Evolutionary conservation across 2,329 filamentous ascomycete species (phyloP).

Genomic region (Pseudogymnoascus sp.): DNA sequence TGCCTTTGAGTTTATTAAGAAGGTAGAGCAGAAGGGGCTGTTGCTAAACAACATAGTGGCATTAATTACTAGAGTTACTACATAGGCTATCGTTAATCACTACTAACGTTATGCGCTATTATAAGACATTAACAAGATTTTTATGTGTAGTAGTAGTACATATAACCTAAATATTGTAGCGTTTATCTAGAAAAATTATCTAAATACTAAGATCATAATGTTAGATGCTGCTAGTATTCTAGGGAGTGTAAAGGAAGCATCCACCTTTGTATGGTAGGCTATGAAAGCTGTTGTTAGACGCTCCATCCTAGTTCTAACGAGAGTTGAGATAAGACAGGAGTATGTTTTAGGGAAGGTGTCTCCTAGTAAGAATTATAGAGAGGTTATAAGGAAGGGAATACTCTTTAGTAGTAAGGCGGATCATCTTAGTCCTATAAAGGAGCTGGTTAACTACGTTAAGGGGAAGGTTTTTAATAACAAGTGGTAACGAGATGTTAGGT

Average conservation of each 20-base stretch:
- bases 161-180: slow-evolving; percentile 47
- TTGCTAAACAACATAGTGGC: slow-evolving; percentile 45
- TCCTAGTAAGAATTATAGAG: slow-evolving; percentile 45
- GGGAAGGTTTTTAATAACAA: slow-evolving; percentile 41
- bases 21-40: slow-evolving; percentile 36
- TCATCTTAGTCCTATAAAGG: slow-evolving; percentile 37
- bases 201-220: slow-evolving; percentile 41
- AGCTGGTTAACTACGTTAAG: slow-evolving; percentile 41
- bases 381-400: slow-evolving; percentile 43
- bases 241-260: slow-evolving; percentile 47
- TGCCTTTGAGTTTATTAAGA: slow-evolving; percentile 41
- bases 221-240: slow-evolving; percentile 50
- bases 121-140: slow-evolving; percentile 44
- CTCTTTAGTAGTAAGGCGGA: slow-evolving; percentile 38
- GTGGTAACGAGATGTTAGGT: slow-evolving; percentile 23
- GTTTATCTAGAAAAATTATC: slow-evolving; percentile 42
- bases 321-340: slow-evolving; percentile 42
- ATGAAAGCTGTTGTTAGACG: slow-evolving; percentile 50
- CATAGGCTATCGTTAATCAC: slow-evolving; percentile 45
- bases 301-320: slow-evolving; percentile 43
- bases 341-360: slow-evolving; percentile 47
- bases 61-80: slow-evolving; percentile 49
- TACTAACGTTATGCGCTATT: slow-evolving; percentile 40
- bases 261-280: slow-evolving; percentile 52
- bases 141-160: slow-evolving; percentile 51